These are phyloP conservation scores for Trypanosoma avium DNA, from an alignment of 208 protist genomes.

Conservation along the genomic window DNA sequence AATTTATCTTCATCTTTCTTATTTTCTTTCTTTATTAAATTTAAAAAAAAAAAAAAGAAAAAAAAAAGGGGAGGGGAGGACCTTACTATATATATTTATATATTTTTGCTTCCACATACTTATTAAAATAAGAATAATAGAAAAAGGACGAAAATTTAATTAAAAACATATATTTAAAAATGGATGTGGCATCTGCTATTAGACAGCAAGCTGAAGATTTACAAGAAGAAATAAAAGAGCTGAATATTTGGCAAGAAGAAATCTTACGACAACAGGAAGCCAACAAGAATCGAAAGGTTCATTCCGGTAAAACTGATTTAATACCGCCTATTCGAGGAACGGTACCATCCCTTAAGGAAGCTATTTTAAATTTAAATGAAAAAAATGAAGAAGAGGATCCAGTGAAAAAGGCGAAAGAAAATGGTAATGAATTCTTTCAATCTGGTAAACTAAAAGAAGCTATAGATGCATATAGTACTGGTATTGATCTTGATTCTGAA, in stretches of 20 bases:
- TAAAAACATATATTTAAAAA: no score
- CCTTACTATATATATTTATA: no score
- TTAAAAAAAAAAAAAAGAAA: constrained; percentile 6
- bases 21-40: neutral
- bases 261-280: constrained; percentile 43
- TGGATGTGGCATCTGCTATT: constrained; percentile 55
- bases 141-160: constrained; percentile 2
- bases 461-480: constrained; percentile 73
- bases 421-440: constrained; percentile 86
- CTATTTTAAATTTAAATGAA: constrained; percentile 37
- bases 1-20: neutral
- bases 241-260: constrained; percentile 79
- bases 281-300: constrained; percentile 28
- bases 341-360: constrained; percentile 84
- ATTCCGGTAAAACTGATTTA: constrained; percentile 11
- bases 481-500: constrained; percentile 83
- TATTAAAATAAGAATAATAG: neutral
- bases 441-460: constrained; percentile 70
- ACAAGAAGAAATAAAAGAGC: constrained; percentile 81
- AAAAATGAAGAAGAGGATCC: constrained; percentile 40
- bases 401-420: constrained; percentile 67
- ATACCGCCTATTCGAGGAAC: constrained; percentile 83
- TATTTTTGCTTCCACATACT: no score
- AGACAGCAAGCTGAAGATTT: constrained; percentile 85
- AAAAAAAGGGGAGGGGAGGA: no score